Evolutionary conservation across 371 early-diverging fungal genomes (phyloP).

Genomic region (Mortierella sp.): DNA sequence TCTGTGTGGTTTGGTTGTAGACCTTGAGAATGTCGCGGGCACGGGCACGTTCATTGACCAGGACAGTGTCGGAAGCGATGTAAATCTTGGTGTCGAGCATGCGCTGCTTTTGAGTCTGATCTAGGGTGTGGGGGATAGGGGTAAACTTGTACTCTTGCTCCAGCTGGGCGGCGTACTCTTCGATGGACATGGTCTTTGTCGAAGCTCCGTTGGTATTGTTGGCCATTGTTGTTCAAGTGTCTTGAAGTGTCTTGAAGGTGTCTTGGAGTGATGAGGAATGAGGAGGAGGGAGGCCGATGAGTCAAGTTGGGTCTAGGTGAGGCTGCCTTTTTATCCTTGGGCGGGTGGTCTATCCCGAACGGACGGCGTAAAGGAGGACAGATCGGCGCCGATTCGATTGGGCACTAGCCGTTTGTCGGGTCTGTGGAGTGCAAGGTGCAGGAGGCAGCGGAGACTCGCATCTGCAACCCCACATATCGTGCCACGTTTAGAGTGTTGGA

Average conservation of each 20-base stretch:
- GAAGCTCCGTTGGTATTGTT: too few species aligned
- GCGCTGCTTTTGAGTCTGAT: conserved; percentile 42
- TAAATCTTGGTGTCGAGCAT: conserved; percentile 73
- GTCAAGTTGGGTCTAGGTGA: neutral
- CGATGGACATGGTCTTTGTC: conserved; percentile 3
- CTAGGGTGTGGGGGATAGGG: conserved; percentile 22
- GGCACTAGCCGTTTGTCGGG: too few species aligned
- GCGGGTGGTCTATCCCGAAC: too few species aligned
- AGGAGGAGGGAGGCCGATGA: conserved; percentile 4
- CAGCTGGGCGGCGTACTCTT: conserved; percentile 31
- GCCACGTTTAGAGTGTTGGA: too few species aligned
- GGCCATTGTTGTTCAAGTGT: neutral
- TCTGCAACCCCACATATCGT: too few species aligned
- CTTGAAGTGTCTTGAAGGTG: conserved; percentile 5
- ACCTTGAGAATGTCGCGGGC: conserved; percentile 56
- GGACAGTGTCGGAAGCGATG: conserved; percentile 64
- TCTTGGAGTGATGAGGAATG: neutral
- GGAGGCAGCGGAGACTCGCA: too few species aligned
- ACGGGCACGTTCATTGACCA: conserved; percentile 60
- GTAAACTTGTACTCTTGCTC: conserved; percentile 33
- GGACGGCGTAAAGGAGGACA: too few species aligned
- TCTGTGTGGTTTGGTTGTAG: conserved; percentile 57
- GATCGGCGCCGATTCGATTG: too few species aligned
- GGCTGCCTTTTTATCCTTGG: neutral
- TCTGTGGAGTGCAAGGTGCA: too few species aligned